phyloP scores from a whole-genome alignment of 2,329 filamentous ascomycete species.

The Sordariomycetes sp. region DNA sequence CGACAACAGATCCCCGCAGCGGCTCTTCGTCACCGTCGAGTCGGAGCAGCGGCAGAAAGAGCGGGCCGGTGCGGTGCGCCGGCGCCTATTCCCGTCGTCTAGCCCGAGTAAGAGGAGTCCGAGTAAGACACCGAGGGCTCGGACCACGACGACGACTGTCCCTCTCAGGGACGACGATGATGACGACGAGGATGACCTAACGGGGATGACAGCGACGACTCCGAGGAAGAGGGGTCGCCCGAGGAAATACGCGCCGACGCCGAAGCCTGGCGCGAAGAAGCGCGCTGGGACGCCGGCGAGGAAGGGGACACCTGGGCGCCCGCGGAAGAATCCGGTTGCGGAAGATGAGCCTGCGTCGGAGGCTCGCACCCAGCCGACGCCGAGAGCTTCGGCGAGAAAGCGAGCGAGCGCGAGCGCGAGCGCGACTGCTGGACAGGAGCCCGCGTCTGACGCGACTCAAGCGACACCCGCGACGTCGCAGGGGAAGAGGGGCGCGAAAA shows the following conservation, averaged over 20 bases:
- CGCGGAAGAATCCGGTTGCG: neutral
- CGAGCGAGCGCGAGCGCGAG: too few species aligned
- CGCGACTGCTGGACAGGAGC: neutral
- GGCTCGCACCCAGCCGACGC: neutral
- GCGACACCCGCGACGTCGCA: neutral
- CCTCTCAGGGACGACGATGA: slow-evolving; percentile 24
- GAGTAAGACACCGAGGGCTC: slow-evolving; percentile 19
- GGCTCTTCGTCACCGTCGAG: slow-evolving; percentile 41
- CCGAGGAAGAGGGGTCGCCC: slow-evolving; percentile 31
- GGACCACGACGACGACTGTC: slow-evolving; percentile 33
- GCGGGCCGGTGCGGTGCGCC: slow-evolving; percentile 17
- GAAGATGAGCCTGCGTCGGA: neutral
- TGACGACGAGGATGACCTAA: slow-evolving; percentile 20
- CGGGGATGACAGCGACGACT: slow-evolving; percentile 17
- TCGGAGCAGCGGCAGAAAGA: slow-evolving; percentile 24
- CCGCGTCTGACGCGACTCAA: neutral
- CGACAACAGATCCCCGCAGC: slow-evolving; percentile 32
- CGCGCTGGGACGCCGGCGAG: slow-evolving; percentile 29
- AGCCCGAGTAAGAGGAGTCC: slow-evolving; percentile 20
- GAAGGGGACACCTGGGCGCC: slow-evolving; percentile 1
- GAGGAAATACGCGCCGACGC: slow-evolving; percentile 37
- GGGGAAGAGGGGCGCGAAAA: neutral
- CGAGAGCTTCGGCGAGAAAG: neutral
- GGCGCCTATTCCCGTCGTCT: slow-evolving; percentile 27
- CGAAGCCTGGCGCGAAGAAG: slow-evolving; percentile 30